Base-by-base conservation (phyloP, 2,329 filamentous ascomycete genomes). In the Penicillium nordicum region DNA sequence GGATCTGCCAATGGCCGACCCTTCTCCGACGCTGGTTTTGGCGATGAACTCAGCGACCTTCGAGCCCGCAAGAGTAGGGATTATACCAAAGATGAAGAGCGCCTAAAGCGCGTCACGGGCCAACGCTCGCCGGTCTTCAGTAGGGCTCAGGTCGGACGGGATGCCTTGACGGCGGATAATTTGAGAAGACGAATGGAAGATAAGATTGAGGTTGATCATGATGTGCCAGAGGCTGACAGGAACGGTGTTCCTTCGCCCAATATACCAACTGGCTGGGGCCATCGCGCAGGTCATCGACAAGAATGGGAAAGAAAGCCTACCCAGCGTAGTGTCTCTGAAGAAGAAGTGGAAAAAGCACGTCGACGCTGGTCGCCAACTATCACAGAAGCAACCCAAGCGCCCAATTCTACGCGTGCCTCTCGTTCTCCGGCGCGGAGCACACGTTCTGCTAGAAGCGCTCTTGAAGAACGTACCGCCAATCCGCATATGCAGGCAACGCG, bases 101-200 rank as follows among this genome's bases (percentile, higher is more conserved):
- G 76, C 34, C 63, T 78, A 29, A 68, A 67, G 61, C 70, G 71
- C 25, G 75, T 70, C 21, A 75, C 74, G 8, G 63, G 69, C 30
- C 73, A 66, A 59, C 69, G 69, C 25, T 74, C 73, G 2, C 74
- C 76, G 2, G 69, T 77, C 23, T 71, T 78, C 57, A 72, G 75
- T 49, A 75, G 69, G 59, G 73, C 71, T 29, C 72, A 67, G 37
- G 65, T 66, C n/a, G 72, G 70, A 5, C 67, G 60, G 49, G 58
- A 63, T 18, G 60, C 63, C 6, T 58, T 74, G 44, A 73, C 73
- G 0, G 69, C 72, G 32, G 73, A 75, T 16, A 71, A 73, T 50
- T 58, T 77, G 42, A 72, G 71, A 52, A 67, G 74, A 45, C 70
- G 71, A 12, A 68, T 74, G 12, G 65, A 70, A 49, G 63, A 69